phyloP scores from a whole-genome alignment of 73 alveolate species.

The Effrenium voratum region DNA sequence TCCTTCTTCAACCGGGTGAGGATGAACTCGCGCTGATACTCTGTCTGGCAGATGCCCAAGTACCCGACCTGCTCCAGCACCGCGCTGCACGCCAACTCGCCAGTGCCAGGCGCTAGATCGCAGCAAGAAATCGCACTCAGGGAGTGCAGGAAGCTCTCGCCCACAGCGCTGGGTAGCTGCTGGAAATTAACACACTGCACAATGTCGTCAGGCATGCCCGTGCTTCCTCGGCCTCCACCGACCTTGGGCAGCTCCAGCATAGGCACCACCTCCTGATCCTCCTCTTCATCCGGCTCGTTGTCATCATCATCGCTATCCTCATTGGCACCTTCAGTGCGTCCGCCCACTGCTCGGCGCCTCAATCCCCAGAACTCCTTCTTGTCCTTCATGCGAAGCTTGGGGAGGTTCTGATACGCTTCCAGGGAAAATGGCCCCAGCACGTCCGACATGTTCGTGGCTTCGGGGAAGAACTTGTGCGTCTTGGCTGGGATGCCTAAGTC shows the following conservation, averaged over 20 bases:
- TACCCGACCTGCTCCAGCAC: neutral
- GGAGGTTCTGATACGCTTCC: neutral
- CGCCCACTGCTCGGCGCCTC: slow-evolving; percentile 24
- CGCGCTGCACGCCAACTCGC: neutral
- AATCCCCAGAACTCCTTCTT: slow-evolving; percentile 9
- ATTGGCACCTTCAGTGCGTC: neutral
- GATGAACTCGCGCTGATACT: neutral
- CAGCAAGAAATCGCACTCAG: neutral
- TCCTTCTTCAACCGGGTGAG: neutral
- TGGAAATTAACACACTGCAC: neutral
- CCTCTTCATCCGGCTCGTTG: neutral
- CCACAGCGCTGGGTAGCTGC: neutral
- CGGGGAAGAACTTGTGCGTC: neutral
- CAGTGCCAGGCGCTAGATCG: slow-evolving; percentile 4
- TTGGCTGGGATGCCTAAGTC: neutral
- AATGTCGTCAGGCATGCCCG: neutral
- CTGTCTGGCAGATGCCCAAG: neutral
- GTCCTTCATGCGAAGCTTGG: neutral
- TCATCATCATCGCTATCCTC: neutral
- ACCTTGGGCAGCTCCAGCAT: neutral
- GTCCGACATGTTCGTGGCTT: neutral
- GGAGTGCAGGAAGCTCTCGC: neutral
- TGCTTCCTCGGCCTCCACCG: neutral
- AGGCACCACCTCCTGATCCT: neutral
- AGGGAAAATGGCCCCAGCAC: neutral